phyloP scores from a whole-genome alignment of 306 rosid species.

The Abrus pulchellus region DNA sequence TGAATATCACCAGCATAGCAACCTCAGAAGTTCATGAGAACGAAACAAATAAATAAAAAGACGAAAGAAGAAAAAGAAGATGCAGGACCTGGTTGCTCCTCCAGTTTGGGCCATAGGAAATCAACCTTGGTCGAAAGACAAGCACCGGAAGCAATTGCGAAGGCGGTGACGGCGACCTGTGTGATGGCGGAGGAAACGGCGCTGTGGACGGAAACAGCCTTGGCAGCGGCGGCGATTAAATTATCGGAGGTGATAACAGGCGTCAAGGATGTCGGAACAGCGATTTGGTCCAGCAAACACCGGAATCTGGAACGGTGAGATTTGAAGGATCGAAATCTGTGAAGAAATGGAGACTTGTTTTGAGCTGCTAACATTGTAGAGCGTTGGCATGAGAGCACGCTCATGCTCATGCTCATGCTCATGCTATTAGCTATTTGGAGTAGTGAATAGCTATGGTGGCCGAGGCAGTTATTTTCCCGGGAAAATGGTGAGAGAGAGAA shows the following conservation, averaged over 20 bases:
- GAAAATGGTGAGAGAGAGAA: slow-evolving; percentile 22
- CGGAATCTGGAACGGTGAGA: slow-evolving; percentile 63
- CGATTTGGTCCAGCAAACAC: slow-evolving; percentile 61
- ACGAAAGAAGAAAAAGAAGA: not conserved
- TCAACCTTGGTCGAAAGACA: slow-evolving; percentile 96
- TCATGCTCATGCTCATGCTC: slow-evolving; percentile 25
- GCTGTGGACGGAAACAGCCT: slow-evolving; percentile 72
- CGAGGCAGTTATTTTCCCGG: slow-evolving; percentile 51
- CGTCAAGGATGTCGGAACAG: slow-evolving; percentile 62
- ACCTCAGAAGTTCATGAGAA: not conserved
- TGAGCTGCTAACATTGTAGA: slow-evolving; percentile 61
- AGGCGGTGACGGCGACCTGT: slow-evolving; percentile 95
- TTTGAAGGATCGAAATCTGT: slow-evolving; percentile 49
- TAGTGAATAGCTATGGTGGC: not conserved
- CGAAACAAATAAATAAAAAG: slow-evolving; percentile 4
- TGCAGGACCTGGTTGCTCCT: slow-evolving; percentile 76
- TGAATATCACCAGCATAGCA: not conserved
- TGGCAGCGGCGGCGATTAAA: slow-evolving; percentile 81
- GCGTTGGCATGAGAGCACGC: slow-evolving; percentile 68
- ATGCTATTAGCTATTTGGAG: not conserved
- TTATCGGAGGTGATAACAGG: slow-evolving; percentile 71
- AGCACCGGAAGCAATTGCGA: slow-evolving; percentile 98
- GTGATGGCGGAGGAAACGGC: slow-evolving; percentile 95
- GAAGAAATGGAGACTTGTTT: slow-evolving; percentile 54
- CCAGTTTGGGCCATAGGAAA: slow-evolving; percentile 91